Evolutionary conservation across 2,329 filamentous ascomycete species (phyloP), one percentile per base, ranked within the genome.

Genomic region (Fusarium kyushuense): DNA sequence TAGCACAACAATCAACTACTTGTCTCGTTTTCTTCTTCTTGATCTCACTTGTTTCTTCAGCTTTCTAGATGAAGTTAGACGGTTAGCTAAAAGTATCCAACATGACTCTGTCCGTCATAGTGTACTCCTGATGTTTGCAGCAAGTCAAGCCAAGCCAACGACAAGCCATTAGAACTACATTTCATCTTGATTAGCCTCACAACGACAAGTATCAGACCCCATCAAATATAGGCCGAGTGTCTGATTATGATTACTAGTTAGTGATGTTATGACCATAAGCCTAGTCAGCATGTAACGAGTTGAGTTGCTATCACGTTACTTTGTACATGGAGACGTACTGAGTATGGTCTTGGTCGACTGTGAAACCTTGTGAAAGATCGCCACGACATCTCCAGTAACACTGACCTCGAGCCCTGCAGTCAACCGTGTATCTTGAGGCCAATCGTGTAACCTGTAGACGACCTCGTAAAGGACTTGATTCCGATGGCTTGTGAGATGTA

Each of bases 391-490:
- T 35, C 13, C 27, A 30, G 58, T 38, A 29, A 35, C 32, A 56
- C 40, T 14, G 17, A 40, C 40, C 41, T 61, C 61, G 48, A 47
- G 45, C 36, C 19, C 48, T 59, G 58, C 52, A 59, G 33, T 48
- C 49, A 64, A 47, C 58, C 58, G 43, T 30, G 12, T 29, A 49
- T 46, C 23, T 38, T 36, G 38, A 59, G 38, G 48, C 49, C 30
- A 27, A 38, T 54, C 19, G 40, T 54, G 51, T 56, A 55, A 42
- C 54, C 64, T 49, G 6, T 19, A 13, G 21, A 33, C 32, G 30
- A 46, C 54, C 51, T 65, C 54, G 54, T 61, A 53, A 64, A 61
- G 65, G 42, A 30, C 33, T 23, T 23, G 54, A 36, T 25, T 56
- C 38, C 47, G 35, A 43, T 43, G 47, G 35, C 58, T 63, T 58